Percentiles rank a stretch among this genome's conserved stretches.
phyloP scores from a whole-genome alignment of 768 basidiomycete species.

The Mycena indigotica region DNA sequence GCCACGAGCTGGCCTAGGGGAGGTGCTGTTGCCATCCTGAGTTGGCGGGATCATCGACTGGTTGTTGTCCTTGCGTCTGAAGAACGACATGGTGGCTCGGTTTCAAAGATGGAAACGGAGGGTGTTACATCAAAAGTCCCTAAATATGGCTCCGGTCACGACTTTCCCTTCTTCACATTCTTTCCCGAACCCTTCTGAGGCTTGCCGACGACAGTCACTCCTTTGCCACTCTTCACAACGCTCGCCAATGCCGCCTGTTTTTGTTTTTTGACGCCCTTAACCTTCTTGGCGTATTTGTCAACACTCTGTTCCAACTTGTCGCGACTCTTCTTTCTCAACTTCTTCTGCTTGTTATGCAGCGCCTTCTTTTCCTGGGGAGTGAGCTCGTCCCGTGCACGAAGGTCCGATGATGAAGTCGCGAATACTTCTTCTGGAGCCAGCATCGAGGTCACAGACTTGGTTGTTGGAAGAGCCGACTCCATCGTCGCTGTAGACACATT shows the following conservation, averaged over 20 bases:
- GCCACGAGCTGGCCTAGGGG: constrained; percentile 49
- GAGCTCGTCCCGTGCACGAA: constrained; percentile 74
- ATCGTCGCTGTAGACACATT: constrained; percentile 81
- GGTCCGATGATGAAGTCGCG: constrained; percentile 55
- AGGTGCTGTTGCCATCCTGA: constrained; percentile 37
- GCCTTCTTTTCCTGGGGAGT: constrained; percentile 83
- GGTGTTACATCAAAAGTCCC: constrained; percentile 8
- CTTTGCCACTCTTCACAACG: constrained; percentile 81
- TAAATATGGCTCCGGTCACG: constrained; percentile 8
- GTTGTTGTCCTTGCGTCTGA: constrained; percentile 72
- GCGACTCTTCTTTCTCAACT: constrained; percentile 68
- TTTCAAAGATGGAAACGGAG: constrained; percentile 12
- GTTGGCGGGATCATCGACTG: constrained; percentile 72
- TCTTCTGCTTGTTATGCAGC: constrained; percentile 66
- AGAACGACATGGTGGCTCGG: constrained; percentile 59
- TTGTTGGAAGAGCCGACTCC: constrained; percentile 89
- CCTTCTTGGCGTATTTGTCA: constrained; percentile 63
- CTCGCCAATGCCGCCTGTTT: constrained; percentile 83
- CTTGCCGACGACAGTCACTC: constrained; percentile 88
- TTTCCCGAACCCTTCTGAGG: constrained; percentile 42
- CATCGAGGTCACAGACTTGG: constrained; percentile 72
- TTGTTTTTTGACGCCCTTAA: constrained; percentile 69
- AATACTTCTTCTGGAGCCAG: constrained; percentile 94
- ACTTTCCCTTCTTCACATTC: constrained; percentile 26
- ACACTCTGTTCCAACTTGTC: constrained; percentile 65